Conservation (phyloP, 768 basidiomycete genomes). For the Boletus fagicola region DNA sequence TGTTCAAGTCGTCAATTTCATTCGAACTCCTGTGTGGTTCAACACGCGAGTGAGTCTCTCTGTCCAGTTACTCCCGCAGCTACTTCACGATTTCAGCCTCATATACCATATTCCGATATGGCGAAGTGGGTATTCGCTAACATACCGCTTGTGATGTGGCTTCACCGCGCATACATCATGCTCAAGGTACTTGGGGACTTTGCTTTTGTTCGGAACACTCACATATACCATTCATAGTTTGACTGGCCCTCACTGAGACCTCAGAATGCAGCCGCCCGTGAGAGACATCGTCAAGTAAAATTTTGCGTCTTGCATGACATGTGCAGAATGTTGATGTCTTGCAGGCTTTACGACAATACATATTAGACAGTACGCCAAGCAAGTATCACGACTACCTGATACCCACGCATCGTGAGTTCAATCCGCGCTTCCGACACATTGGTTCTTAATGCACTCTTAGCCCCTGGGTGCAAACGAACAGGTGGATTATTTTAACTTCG, state of each 20-base stretch:
- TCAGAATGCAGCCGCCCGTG: conserved; percentile 8
- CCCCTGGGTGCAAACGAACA: conserved; percentile 59
- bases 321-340: neutral
- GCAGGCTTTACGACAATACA: conserved; percentile 45
- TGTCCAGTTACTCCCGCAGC: neutral
- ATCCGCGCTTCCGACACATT: neutral
- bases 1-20: conserved; percentile 55
- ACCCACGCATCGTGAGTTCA: conserved; percentile 48
- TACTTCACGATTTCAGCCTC: conserved; percentile 34
- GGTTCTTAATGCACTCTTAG: conserved; percentile 27
- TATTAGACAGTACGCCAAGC: conserved; percentile 47
- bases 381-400: conserved; percentile 46
- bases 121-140: conserved; percentile 54
- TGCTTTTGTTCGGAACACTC: neutral
- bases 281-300: conserved; percentile 15
- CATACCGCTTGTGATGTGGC: conserved; percentile 50
- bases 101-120: conserved; percentile 39
- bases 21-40: conserved; percentile 62
- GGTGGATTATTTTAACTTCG: conserved; percentile 8
- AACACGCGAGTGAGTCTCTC: conserved; percentile 43
- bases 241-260: conserved; percentile 18
- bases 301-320: neutral
- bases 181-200: conserved; percentile 34
- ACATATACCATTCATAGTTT: conserved; percentile 10
- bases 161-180: conserved; percentile 53